Evolutionary conservation across 1,284 basidiomycete species (phyloP).

Genomic region (Fereydounia khargensis): DNA sequence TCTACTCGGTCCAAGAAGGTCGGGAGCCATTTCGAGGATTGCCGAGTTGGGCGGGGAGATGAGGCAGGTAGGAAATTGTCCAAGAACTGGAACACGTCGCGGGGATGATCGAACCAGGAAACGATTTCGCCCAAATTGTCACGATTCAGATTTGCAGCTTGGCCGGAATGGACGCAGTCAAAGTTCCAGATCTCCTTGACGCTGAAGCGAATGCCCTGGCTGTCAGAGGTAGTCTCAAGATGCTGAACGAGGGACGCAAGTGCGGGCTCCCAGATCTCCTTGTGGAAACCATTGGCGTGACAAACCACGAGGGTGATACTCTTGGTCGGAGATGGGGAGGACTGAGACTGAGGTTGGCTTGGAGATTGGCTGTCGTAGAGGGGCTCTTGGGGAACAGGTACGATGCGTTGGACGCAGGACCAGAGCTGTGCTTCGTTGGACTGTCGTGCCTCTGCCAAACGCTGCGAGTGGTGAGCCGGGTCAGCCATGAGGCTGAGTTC

Average conservation of each 20-base stretch:
- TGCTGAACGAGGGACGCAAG: constrained; percentile 60
- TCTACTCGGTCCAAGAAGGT: constrained; percentile 9
- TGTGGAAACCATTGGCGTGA: constrained; percentile 79
- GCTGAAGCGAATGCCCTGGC: constrained; percentile 8
- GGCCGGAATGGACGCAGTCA: constrained; percentile 75
- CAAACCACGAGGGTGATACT: constrained; percentile 68
- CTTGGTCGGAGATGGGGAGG: no score
- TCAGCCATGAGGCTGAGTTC: no score
- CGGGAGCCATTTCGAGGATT: constrained; percentile 22
- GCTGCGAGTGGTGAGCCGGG: constrained; percentile 5
- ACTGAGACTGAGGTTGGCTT: no score
- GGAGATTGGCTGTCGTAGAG: no score
- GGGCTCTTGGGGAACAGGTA: no score
- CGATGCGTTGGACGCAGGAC: constrained; percentile 21
- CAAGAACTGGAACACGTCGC: constrained; percentile 73
- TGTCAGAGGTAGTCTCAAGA: constrained; percentile 15
- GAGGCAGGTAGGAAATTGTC: constrained; percentile 63
- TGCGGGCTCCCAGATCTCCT: constrained; percentile 74
- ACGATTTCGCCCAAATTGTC: constrained; percentile 64
- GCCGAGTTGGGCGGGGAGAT: not conserved
- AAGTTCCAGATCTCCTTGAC: constrained; percentile 77
- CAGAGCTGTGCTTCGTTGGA: constrained; percentile 30
- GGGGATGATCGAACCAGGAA: constrained; percentile 69
- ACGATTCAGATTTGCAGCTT: constrained; percentile 69
- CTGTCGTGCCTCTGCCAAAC: constrained; percentile 14